Conservation (phyloP, 129 eudicot species). For the Glebionis coronaria region DNA sequence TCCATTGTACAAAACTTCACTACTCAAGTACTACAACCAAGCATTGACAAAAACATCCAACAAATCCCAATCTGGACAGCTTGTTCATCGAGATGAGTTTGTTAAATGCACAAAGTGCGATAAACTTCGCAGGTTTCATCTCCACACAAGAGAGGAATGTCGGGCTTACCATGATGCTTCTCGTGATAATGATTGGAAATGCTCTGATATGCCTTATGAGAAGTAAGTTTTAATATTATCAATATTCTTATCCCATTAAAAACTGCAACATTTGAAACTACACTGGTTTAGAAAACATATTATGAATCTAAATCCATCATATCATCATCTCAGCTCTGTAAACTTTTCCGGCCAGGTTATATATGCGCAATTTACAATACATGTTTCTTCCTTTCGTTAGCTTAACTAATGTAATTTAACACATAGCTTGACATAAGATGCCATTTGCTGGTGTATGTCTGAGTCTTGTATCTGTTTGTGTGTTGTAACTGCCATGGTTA, state of each 20-base stretch:
- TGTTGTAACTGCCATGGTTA: too few species aligned
- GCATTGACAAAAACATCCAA: slow-evolving; percentile 46
- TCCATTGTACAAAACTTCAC: slow-evolving; percentile 50
- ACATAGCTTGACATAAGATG: too few species aligned
- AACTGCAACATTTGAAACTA: neutral
- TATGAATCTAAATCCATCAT: neutral
- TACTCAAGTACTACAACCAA: slow-evolving; percentile 62
- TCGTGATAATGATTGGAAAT: slow-evolving; percentile 38
- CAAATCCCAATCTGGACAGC: slow-evolving; percentile 42
- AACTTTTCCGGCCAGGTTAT: neutral
- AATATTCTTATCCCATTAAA: neutral
- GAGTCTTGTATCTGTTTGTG: too few species aligned
- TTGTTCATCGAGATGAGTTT: slow-evolving; percentile 58
- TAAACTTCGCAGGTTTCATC: slow-evolving; percentile 46
- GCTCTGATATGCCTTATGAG: slow-evolving; percentile 57
- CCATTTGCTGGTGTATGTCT: too few species aligned
- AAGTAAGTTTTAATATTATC: slow-evolving; percentile 36
- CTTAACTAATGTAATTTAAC: too few species aligned
- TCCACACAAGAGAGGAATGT: slow-evolving; percentile 45
- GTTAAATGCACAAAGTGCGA: slow-evolving; percentile 41
- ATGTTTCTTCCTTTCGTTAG: too few species aligned
- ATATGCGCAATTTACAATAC: neutral
- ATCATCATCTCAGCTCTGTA: neutral
- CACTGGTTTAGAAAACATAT: neutral
- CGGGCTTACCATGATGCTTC: slow-evolving; percentile 53